phyloP scores from a whole-genome alignment of 805 yeast species.

The Ogataea pini region DNA sequence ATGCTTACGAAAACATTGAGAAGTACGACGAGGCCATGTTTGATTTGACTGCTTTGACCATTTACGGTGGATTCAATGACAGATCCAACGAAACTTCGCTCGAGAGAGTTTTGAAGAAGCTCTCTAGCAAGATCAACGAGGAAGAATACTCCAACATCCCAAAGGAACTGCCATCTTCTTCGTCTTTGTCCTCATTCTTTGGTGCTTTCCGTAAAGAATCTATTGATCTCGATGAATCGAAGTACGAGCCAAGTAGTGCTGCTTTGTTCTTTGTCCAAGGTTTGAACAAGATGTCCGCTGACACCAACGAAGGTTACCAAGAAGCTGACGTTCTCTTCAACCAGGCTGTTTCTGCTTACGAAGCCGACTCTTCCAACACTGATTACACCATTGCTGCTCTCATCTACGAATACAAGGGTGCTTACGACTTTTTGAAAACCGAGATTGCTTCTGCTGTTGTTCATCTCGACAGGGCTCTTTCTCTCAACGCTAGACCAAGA shows the following conservation, averaged over 20 bases:
- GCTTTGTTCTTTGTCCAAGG: slow-evolving; percentile 68
- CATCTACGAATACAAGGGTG: slow-evolving; percentile 82
- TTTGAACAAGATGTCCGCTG: slow-evolving; percentile 47
- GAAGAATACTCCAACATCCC: slow-evolving; percentile 53
- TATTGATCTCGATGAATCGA: slow-evolving; percentile 45
- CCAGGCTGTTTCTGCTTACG: slow-evolving; percentile 54
- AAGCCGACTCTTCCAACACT: slow-evolving; percentile 40
- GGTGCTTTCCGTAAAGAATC: slow-evolving; percentile 72
- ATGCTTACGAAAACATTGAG: slow-evolving; percentile 82
- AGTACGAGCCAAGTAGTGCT: slow-evolving; percentile 57
- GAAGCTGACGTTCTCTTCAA: slow-evolving; percentile 57
- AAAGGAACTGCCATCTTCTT: slow-evolving; percentile 73
- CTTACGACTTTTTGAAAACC: slow-evolving; percentile 78
- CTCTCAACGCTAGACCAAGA: slow-evolving; percentile 73
- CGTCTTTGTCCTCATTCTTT: slow-evolving; percentile 82
- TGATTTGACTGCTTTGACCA: slow-evolving; percentile 86
- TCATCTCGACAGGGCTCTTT: slow-evolving; percentile 65
- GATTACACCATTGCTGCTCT: slow-evolving; percentile 51
- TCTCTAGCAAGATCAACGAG: slow-evolving; percentile 71
- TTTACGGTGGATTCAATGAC: slow-evolving; percentile 76
- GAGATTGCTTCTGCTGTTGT: slow-evolving; percentile 65
- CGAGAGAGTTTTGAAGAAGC: slow-evolving; percentile 83
- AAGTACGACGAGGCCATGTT: slow-evolving; percentile 81
- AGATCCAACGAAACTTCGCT: slow-evolving; percentile 75
- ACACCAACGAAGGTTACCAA: slow-evolving; percentile 60